A percentile compares a stretch with the other conserved stretches of the same genome.
Conservation (phyloP, 2,329 filamentous ascomycete species). For the Aspergillus proliferans region DNA sequence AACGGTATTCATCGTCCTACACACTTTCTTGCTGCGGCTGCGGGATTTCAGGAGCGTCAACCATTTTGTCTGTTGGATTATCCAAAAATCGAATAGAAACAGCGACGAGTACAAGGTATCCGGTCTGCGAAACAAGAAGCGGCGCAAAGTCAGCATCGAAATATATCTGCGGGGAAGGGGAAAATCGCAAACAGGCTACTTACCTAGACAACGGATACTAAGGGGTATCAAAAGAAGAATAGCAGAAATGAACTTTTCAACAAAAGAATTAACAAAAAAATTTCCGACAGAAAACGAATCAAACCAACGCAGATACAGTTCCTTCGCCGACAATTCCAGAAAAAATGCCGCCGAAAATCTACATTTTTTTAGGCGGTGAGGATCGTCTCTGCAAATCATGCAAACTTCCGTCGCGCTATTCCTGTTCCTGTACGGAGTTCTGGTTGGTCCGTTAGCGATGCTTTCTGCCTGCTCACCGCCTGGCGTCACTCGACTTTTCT, state of each 20-base stretch:
- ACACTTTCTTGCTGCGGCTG: constrained; percentile 28
- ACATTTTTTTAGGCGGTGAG: constrained; percentile 6
- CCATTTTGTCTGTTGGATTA: constrained; percentile 21
- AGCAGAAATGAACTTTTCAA: not conserved
- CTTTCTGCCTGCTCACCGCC: not conserved
- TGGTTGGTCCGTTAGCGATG: constrained; percentile 17
- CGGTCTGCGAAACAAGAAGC: not conserved
- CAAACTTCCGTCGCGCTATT: constrained; percentile 4
- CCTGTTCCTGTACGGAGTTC: constrained; percentile 1
- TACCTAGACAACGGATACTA: not conserved
- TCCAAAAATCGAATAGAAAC: not conserved
- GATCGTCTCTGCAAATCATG: constrained; percentile 5
- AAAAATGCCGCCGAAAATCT: not conserved
- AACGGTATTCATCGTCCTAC: constrained; percentile 13
- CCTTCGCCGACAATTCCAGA: not conserved
- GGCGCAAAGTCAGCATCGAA: not conserved
- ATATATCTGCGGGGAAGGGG: too few relatives aligned
- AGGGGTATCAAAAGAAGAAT: not conserved
- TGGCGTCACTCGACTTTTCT: not conserved
- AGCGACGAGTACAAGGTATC: not conserved
- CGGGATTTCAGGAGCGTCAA: constrained; percentile 23
- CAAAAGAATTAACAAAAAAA: not conserved
- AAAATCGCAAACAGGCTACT: not conserved
- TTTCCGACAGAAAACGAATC: not conserved
- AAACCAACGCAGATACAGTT: not conserved